phyloP scores from a whole-genome alignment of 768 basidiomycete genomes.

The Pleurotus pulmonarius region DNA sequence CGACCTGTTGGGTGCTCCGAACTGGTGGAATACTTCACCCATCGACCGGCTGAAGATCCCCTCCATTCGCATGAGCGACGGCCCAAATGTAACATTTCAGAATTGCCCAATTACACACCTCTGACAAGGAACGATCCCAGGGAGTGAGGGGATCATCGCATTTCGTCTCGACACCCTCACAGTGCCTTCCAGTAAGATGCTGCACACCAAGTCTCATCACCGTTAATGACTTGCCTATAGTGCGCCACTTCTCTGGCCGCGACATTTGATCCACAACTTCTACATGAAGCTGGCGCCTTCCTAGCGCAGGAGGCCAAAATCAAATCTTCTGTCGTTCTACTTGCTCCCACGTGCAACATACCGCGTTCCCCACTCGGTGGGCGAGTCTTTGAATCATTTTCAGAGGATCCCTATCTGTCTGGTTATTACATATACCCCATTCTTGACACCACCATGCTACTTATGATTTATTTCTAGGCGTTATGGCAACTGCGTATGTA shows the following conservation, averaged over 20 bases:
- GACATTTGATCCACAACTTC: conserved; percentile 61
- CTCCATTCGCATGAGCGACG: conserved; percentile 68
- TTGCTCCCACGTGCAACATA: conserved; percentile 77
- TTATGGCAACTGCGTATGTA: conserved; percentile 61
- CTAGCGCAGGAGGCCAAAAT: conserved; percentile 64
- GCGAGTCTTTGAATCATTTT: conserved; percentile 67
- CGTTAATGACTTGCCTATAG: conserved; percentile 22
- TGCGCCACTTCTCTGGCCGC: conserved; percentile 69
- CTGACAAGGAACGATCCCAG: conserved; percentile 21
- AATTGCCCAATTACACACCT: background rate
- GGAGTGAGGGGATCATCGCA: conserved; percentile 68
- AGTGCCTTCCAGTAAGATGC: conserved; percentile 57
- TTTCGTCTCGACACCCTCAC: conserved; percentile 60
- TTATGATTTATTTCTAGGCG: conserved; percentile 31
- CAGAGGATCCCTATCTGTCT: conserved; percentile 66
- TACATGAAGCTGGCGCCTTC: conserved; percentile 51
- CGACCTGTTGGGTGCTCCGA: conserved; percentile 55
- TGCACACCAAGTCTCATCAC: background rate
- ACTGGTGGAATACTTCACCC: conserved; percentile 68
- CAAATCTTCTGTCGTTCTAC: conserved; percentile 58
- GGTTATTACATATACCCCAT: conserved; percentile 26
- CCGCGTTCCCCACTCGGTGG: conserved; percentile 62
- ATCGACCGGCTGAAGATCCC: conserved; percentile 61
- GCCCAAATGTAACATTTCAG: conserved; percentile 46
- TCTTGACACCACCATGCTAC: background rate